A percentile compares a stretch with the other conserved stretches of the same genome.
phyloP scores from a whole-genome alignment of 2,329 filamentous ascomycete genomes.

The Calycina marina region DNA sequence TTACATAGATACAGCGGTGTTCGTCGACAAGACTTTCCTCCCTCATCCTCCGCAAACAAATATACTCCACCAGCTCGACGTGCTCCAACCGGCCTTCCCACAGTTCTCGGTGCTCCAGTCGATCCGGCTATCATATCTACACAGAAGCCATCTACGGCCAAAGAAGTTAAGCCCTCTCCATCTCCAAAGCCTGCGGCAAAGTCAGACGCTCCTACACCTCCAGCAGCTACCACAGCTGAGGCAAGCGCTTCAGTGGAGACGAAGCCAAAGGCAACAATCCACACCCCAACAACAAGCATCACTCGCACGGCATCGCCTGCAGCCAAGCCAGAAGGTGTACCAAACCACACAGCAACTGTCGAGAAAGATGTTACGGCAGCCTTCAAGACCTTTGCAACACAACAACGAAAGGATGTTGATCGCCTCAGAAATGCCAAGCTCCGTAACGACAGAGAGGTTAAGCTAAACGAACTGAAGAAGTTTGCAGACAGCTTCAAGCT shows the following conservation, averaged over 20 bases:
- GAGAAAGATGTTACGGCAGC: slow-evolving; percentile 45
- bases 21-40: slow-evolving; percentile 57
- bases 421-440: slow-evolving; percentile 42
- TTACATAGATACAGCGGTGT: slow-evolving; percentile 73
- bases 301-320: slow-evolving; percentile 21
- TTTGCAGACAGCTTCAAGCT: slow-evolving; percentile 93
- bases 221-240: slow-evolving; percentile 17
- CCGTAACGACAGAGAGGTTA: slow-evolving; percentile 73
- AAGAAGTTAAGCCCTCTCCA: slow-evolving; percentile 16
- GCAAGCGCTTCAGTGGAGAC: slow-evolving; percentile 14
- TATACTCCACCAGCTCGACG: slow-evolving; percentile 86
- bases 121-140: slow-evolving; percentile 86
- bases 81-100: slow-evolving; percentile 50
- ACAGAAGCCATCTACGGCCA: slow-evolving; percentile 29
- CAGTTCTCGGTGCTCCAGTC: slow-evolving; percentile 61
- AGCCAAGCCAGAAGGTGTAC: slow-evolving; percentile 23
- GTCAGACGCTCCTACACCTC: slow-evolving; percentile 17
- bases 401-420: slow-evolving; percentile 39
- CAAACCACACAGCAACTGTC: slow-evolving; percentile 44
- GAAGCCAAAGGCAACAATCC: slow-evolving; percentile 15
- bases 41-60: slow-evolving; percentile 42
- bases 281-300: slow-evolving; percentile 20
- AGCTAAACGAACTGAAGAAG: slow-evolving; percentile 86
- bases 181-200: slow-evolving; percentile 17
- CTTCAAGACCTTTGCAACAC: slow-evolving; percentile 49